Conservation (phyloP, 2,329 filamentous ascomycete species). For the Trichophyton rubrum region DNA sequence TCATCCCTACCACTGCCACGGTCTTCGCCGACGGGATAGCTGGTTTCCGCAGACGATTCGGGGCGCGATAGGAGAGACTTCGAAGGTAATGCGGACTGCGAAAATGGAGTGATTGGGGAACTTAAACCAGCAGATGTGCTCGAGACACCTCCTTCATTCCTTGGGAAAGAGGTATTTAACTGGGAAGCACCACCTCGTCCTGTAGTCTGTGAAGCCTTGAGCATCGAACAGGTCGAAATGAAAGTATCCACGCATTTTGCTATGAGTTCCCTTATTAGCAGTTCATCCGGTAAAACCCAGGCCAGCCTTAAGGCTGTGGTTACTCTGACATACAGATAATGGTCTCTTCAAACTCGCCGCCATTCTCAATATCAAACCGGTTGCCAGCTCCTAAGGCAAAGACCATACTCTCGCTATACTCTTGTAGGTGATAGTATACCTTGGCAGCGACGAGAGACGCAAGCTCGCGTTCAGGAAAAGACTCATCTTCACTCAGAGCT, state of each 20-base stretch:
- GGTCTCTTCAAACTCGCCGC: constrained; percentile 94
- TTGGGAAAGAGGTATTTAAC: constrained; percentile 67
- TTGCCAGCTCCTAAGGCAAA: constrained; percentile 92
- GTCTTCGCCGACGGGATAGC: constrained; percentile 44
- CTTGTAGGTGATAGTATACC: constrained; percentile 97
- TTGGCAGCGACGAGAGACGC: constrained; percentile 91
- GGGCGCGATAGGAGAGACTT: constrained; percentile 88
- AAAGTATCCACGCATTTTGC: constrained; percentile 96
- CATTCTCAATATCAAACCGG: constrained; percentile 81
- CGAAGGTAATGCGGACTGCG: constrained; percentile 80
- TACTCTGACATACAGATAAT: constrained; percentile 57
- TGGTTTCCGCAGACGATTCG: constrained; percentile 47
- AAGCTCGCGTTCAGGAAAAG: constrained; percentile 84
- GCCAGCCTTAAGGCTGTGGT: background rate
- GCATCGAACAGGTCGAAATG: constrained; percentile 62
- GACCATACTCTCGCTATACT: constrained; percentile 98
- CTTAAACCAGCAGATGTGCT: constrained; percentile 55
- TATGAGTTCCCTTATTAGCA: constrained; percentile 18
- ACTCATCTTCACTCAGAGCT: constrained; percentile 91
- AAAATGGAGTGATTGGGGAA: constrained; percentile 89
- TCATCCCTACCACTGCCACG: constrained; percentile 43
- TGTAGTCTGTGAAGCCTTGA: constrained; percentile 40
- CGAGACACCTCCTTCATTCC: constrained; percentile 50
- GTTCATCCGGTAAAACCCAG: background rate
- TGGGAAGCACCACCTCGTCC: constrained; percentile 45